phyloP scores from a whole-genome alignment of 2,329 filamentous ascomycete genomes.

The Domatiomyces catenatus region DNA sequence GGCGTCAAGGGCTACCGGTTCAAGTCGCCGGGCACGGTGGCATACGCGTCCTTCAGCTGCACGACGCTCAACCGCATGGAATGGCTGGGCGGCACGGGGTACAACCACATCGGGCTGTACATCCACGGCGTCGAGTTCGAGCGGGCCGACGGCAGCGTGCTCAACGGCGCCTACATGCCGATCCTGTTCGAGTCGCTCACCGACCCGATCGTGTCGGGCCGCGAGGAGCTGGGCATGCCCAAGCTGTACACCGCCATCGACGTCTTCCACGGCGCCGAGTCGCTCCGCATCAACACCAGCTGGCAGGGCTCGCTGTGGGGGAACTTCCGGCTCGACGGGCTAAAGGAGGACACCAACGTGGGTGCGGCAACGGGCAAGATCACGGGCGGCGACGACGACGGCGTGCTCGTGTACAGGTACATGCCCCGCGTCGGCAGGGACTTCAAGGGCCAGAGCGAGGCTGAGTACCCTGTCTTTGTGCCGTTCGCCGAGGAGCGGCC shows the following conservation, averaged over 20 bases:
- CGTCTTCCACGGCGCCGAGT: slow-evolving; percentile 23
- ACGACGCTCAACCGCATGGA: slow-evolving; percentile 37
- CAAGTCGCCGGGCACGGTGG: slow-evolving; percentile 29
- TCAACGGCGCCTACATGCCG: slow-evolving; percentile 40
- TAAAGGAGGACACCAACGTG: slow-evolving; percentile 17
- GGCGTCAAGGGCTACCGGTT: slow-evolving; percentile 25
- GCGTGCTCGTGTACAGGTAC: slow-evolving; percentile 42
- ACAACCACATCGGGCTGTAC: slow-evolving; percentile 44
- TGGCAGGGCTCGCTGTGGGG: slow-evolving; percentile 32
- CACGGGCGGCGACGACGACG: slow-evolving; percentile 25
- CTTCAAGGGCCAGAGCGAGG: slow-evolving; percentile 36
- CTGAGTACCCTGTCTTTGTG: slow-evolving; percentile 37
- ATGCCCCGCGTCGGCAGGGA: slow-evolving; percentile 39
- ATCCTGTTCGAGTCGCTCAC: slow-evolving; percentile 43
- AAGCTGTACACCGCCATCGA: slow-evolving; percentile 42
- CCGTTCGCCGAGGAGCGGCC: slow-evolving; percentile 20
- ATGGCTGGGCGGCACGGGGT: slow-evolving; percentile 47
- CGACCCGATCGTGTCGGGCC: slow-evolving; percentile 44
- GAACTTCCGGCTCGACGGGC: slow-evolving; percentile 24
- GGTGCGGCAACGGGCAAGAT: slow-evolving; percentile 4
- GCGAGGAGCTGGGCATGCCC: slow-evolving; percentile 48
- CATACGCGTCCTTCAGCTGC: slow-evolving; percentile 28
- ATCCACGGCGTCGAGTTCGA: slow-evolving; percentile 47
- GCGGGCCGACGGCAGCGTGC: slow-evolving; percentile 32
- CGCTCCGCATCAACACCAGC: slow-evolving; percentile 27